A percentile compares a stretch with the other conserved stretches of the same genome.
These are phyloP conservation scores for Candida coleopterorum DNA, from an alignment of 805 yeast genomes.

Conservation along the genomic window DNA sequence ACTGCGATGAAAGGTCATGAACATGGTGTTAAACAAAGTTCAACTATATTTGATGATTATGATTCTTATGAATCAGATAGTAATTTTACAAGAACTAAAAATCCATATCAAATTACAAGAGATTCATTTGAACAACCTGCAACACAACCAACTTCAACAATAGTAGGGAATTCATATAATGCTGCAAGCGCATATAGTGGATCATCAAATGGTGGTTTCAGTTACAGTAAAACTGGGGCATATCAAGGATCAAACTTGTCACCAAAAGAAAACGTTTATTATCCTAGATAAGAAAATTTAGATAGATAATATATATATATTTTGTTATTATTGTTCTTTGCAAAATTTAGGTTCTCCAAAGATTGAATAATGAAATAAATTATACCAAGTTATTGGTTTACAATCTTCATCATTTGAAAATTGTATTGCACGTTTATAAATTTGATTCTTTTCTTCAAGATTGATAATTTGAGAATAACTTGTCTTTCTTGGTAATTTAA, in stretches of 20 bases:
- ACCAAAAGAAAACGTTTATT: slow-evolving; percentile 5
- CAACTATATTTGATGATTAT: slow-evolving; percentile 9
- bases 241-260: slow-evolving; percentile 4
- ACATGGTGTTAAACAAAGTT: slow-evolving; percentile 19
- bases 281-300: slow-evolving; percentile 2
- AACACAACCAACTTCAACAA: slow-evolving; percentile 40
- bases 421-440: slow-evolving; percentile 1
- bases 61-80: slow-evolving; percentile 10
- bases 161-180: slow-evolving; percentile 34
- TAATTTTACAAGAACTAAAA: background rate
- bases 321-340: slow-evolving; percentile 8
- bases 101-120: slow-evolving; percentile 10
- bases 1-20: slow-evolving; percentile 63
- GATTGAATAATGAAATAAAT: slow-evolving; percentile 45
- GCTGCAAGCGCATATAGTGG: slow-evolving; percentile 10
- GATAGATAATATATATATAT: background rate
- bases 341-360: slow-evolving; percentile 45
- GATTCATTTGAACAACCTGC: slow-evolving; percentile 32
- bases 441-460: background rate
- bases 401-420: slow-evolving; percentile 26
- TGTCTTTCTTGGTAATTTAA: slow-evolving; percentile 14
- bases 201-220: slow-evolving; percentile 5
- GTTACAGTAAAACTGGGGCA: slow-evolving; percentile 7
- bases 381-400: slow-evolving; percentile 49
- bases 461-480: slow-evolving; percentile 16